Base-by-base conservation (phyloP, 306 rosid species). In the Parietaria judaica region DNA sequence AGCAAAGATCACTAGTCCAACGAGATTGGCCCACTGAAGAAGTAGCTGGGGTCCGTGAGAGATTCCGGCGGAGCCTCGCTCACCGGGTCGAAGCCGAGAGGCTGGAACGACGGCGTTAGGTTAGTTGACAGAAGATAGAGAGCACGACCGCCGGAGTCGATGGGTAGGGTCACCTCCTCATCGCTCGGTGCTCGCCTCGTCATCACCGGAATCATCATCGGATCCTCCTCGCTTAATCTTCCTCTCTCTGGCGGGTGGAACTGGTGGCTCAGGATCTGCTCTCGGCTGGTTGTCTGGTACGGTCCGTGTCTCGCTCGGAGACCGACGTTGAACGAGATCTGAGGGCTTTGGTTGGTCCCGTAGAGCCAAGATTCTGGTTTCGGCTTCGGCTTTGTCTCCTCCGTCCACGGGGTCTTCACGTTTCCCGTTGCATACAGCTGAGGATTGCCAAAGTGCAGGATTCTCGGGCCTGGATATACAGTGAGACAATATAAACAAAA, bases 111-210 rank as follows among this genome's bases (percentile, higher is more conserved):
- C 15, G 53, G 94, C 36, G 83, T 46, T 56, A 79, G 81, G 69
- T 74, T 71, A 64, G 85, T 79, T 90, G 97, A 90, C 97, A 90
- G 97, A 86, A 90, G 97, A 90, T 84, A 90, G 97, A 90, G 97
- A 84, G 97, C 95, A 84, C 94, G 78, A 71, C 87, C 84, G 74
- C 89, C 82, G 2, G 95, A 71, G 58, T 83, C 87, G 11, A 74
- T 72, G 11, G 77, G 71, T 47, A 64, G 78, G 15, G 87, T 72
- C 41, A 65, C 66, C 63, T 80, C 60, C 53, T 84, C 85, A 39
- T 78, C 66, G 34, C 65, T 53, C 61, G 41, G 11, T 7, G 15
- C 85, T 72, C 41, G 62, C 66, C 63, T 80, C 60, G 52, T 84
- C 66, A 17, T 84, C 66, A 17, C 65, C 56, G 34, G 14, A 34